phyloP scores from a whole-genome alignment of 1,284 basidiomycete genomes.

The Ustilago xerochloae region DNA sequence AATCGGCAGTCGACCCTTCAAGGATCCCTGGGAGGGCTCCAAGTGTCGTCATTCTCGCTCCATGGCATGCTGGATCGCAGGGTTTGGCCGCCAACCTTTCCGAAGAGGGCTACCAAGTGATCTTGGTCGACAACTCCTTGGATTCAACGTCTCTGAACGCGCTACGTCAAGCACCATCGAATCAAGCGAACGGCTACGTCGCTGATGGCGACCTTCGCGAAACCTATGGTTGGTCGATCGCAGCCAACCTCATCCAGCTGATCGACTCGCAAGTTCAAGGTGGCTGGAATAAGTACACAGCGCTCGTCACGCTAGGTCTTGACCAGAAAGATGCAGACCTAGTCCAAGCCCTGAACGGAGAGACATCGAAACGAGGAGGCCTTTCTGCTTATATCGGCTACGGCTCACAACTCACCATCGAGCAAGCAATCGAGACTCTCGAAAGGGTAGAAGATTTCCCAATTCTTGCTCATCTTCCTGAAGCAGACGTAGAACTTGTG shows the following conservation, averaged over 20 bases:
- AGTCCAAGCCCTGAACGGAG: constrained; percentile 4
- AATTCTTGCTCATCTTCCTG: constrained; percentile 15
- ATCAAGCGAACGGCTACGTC: not conserved
- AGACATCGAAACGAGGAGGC: constrained; percentile 12
- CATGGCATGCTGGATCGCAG: constrained; percentile 20
- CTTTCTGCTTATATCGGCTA: constrained; percentile 17
- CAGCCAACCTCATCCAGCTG: constrained; percentile 12
- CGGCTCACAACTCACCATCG: constrained; percentile 9
- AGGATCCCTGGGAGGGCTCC: constrained; percentile 26
- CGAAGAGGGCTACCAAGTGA: constrained; percentile 41
- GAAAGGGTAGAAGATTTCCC: constrained; percentile 1
- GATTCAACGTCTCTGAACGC: constrained; percentile 12
- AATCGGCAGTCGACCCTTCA: constrained; percentile 10
- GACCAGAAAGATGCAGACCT: constrained; percentile 18
- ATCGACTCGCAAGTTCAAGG: constrained; percentile 8
- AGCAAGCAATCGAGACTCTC: constrained; percentile 6
- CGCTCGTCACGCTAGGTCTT: constrained; percentile 16
- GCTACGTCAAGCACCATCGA: not conserved
- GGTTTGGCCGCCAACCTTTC: constrained; percentile 27
- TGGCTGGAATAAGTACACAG: constrained; percentile 32
- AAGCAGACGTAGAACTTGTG: constrained; percentile 3
- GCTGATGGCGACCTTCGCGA: constrained; percentile 17
- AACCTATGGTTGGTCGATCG: constrained; percentile 20
- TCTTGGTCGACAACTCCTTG: constrained; percentile 15
- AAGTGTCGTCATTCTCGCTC: constrained; percentile 12